Evolutionary conservation across 108 stramenopile species (phyloP).

Genomic region (Cyclotella choctawhatcheeana): DNA sequence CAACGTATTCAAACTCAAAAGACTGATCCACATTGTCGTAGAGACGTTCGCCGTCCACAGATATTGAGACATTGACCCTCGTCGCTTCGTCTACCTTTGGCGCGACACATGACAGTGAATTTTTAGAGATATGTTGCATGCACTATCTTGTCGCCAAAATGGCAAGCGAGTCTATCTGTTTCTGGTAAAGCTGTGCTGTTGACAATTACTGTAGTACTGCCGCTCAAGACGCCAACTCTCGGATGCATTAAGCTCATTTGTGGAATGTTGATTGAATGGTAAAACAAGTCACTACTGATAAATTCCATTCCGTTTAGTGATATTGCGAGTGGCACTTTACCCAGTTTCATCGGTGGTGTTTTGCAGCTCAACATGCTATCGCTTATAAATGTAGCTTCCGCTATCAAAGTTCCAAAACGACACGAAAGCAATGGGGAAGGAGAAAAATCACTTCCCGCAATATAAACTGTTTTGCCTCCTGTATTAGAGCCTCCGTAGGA

Average conservation of each 20-base stretch:
- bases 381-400: conserved; percentile 33
- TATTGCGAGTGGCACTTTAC: conserved; percentile 19
- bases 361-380: conserved; percentile 23
- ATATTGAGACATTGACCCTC: conserved; percentile 25
- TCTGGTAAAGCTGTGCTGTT: conserved; percentile 25
- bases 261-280: conserved; percentile 32
- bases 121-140: conserved; percentile 16
- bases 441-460: conserved; percentile 39
- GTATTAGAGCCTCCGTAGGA: conserved; percentile 34
- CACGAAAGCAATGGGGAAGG: conserved; percentile 18
- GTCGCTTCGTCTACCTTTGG: neutral
- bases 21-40: conserved; percentile 3
- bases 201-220: conserved; percentile 24
- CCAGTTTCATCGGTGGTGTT: conserved; percentile 19
- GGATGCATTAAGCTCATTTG: conserved; percentile 34
- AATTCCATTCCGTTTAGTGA: conserved; percentile 28
- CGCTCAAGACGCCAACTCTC: conserved; percentile 17
- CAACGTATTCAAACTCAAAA: conserved; percentile 26
- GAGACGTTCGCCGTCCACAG: conserved; percentile 41
- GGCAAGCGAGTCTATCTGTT: conserved; percentile 26
- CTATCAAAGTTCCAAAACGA: conserved; percentile 30
- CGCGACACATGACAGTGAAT: conserved; percentile 23
- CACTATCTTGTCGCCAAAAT: conserved; percentile 35
- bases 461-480: conserved; percentile 47
- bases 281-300: conserved; percentile 25